Evolutionary conservation across 805 yeast genomes (phyloP).

Genomic region (Kluyveromyces lactis): DNA sequence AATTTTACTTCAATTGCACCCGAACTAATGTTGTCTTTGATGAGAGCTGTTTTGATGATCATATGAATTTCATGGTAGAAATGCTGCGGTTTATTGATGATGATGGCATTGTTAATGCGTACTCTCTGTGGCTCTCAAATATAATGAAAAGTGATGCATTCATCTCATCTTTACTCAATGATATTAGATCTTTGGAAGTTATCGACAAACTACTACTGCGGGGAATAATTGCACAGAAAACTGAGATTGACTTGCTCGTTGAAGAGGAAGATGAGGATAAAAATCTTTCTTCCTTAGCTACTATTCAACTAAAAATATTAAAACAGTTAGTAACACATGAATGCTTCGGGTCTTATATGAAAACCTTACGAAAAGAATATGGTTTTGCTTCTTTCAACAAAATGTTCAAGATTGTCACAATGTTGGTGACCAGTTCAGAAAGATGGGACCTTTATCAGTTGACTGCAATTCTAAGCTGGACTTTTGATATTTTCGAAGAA

Average conservation of each 20-base stretch:
- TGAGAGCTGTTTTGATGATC: slow-evolving; percentile 10
- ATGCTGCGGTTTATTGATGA: slow-evolving; percentile 11
- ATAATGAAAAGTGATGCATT: slow-evolving; percentile 19
- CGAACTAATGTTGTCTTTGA: slow-evolving; percentile 15
- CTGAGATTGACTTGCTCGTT: slow-evolving; percentile 9
- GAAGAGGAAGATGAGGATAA: slow-evolving; percentile 1
- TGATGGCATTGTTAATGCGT: slow-evolving; percentile 10
- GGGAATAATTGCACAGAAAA: slow-evolving; percentile 11
- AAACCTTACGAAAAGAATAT: slow-evolving; percentile 8
- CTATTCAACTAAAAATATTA: slow-evolving; percentile 20
- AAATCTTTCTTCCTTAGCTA: slow-evolving; percentile 8
- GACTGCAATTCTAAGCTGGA: slow-evolving; percentile 34
- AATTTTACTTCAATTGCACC: slow-evolving; percentile 21
- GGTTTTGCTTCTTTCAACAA: slow-evolving; percentile 8
- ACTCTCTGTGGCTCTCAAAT: slow-evolving; percentile 16
- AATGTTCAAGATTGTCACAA: slow-evolving; percentile 24
- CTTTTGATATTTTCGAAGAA: slow-evolving; percentile 25
- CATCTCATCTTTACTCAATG: slow-evolving; percentile 18
- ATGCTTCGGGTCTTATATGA: slow-evolving; percentile 28
- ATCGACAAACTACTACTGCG: slow-evolving; percentile 14
- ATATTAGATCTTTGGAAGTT: slow-evolving; percentile 9
- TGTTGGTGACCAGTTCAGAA: slow-evolving; percentile 30
- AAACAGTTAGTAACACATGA: slow-evolving; percentile 27
- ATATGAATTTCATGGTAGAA: slow-evolving; percentile 16
- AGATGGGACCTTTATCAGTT: slow-evolving; percentile 32